phyloP scores from a whole-genome alignment of 768 basidiomycete species.

The Gautieria morchelliformis region DNA sequence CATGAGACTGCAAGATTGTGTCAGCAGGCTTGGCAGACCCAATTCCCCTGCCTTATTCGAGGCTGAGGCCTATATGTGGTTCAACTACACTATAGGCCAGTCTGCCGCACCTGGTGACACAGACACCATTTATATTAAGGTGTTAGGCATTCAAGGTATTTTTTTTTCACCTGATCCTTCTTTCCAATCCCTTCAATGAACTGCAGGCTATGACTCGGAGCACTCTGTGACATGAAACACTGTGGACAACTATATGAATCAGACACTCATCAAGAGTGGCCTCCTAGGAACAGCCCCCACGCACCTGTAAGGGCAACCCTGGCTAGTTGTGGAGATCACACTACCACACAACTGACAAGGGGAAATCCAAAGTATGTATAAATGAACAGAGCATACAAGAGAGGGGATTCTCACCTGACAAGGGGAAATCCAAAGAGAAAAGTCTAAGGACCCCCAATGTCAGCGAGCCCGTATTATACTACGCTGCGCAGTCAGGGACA shows the following conservation, averaged over 20 bases:
- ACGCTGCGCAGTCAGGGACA: too few species aligned
- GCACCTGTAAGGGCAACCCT: too few species aligned
- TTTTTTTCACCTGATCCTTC: neutral
- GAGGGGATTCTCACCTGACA: too few species aligned
- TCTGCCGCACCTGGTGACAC: neutral
- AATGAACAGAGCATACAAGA: too few species aligned
- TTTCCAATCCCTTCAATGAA: neutral
- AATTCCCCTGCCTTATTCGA: neutral
- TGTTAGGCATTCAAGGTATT: neutral
- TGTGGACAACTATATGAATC: neutral
- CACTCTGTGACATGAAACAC: neutral
- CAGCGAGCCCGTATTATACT: too few species aligned
- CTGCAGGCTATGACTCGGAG: neutral
- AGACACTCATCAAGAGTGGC: neutral
- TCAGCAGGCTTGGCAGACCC: neutral
- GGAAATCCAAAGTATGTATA: too few species aligned
- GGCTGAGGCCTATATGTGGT: neutral
- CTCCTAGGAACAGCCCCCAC: neutral
- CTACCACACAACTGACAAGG: too few species aligned
- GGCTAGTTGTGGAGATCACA: too few species aligned
- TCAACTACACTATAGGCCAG: neutral
- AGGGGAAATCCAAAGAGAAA: too few species aligned
- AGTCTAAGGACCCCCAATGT: too few species aligned
- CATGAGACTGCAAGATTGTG: neutral
- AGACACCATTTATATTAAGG: neutral